Percentiles rank a stretch among this genome's conserved stretches.
Conservation (phyloP, 176 grass and related monocot species). For the Musa acuminata region DNA sequence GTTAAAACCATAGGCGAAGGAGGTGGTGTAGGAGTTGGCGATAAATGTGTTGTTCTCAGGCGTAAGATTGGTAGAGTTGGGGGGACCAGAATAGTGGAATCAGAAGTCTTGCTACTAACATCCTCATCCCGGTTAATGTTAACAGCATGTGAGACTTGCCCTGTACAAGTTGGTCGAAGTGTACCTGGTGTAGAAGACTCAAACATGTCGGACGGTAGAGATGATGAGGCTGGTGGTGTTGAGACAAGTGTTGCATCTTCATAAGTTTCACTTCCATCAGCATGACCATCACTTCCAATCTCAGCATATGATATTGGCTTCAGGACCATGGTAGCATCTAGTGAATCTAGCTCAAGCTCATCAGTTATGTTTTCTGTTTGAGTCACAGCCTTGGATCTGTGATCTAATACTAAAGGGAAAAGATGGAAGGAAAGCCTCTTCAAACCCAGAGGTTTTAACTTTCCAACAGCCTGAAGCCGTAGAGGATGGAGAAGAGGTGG, state of each 20-base stretch:
- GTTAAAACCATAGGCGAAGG: conserved; percentile 22
- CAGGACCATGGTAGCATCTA: background rate
- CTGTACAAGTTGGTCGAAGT: background rate
- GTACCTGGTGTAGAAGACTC: background rate
- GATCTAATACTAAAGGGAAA: conserved; percentile 11
- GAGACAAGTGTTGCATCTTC: background rate
- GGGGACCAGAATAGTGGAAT: background rate
- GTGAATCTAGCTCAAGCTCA: background rate
- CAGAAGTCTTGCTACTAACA: background rate
- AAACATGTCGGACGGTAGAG: background rate
- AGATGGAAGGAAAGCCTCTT: conserved; percentile 10
- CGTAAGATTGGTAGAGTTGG: conserved; percentile 7
- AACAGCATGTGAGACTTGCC: background rate
- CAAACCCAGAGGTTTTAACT: conserved; percentile 10
- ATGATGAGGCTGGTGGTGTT: background rate
- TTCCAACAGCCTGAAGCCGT: conserved; percentile 19
- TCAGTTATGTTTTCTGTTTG: background rate
- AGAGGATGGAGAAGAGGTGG: conserved; percentile 27
- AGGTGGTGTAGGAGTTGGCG: conserved; percentile 24
- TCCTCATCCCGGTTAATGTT: background rate
- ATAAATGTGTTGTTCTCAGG: background rate
- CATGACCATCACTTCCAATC: background rate
- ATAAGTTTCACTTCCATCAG: background rate
- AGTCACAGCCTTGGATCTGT: conserved; percentile 1
- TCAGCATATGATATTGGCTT: background rate